A percentile compares a stretch with the other conserved stretches of the same genome.
These are phyloP conservation scores for Entomortierella chlamydospora DNA, from an alignment of 192 early-diverging fungal species.

Conservation along the genomic window DNA sequence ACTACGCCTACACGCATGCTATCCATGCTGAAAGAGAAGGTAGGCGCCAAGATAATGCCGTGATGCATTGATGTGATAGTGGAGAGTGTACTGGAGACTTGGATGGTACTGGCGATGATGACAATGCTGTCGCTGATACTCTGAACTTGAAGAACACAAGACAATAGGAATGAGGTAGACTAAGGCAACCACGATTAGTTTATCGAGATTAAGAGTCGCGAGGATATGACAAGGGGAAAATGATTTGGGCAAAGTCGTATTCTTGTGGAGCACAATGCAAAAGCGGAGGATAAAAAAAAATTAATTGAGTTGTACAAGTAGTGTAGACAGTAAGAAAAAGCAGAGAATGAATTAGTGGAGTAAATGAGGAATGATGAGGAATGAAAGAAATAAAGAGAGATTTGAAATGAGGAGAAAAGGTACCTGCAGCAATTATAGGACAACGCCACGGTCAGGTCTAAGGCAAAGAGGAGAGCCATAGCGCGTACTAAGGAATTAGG, in stretches of 20 bases:
- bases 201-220: no score
- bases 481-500: no score
- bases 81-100: neutral
- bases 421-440: neutral
- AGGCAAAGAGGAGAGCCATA: neutral
- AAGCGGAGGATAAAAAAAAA: no score
- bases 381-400: neutral
- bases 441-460: neutral
- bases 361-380: neutral
- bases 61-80: neutral
- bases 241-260: no score
- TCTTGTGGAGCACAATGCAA: no score
- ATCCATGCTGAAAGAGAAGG: conserved; percentile 16
- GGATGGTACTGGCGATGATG: neutral
- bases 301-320: no score
- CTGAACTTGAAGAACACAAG: no score
- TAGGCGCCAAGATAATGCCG: neutral
- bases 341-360: neutral
- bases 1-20: conserved; percentile 16
- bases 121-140: no score
- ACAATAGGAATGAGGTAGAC: no score
- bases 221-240: no score
- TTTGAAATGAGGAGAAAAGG: conserved; percentile 2
- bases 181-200: no score
- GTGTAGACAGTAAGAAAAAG: neutral